Percentiles rank a stretch among this genome's conserved stretches.
phyloP scores from a whole-genome alignment of 441 rosid species.

The Iberis amara region DNA sequence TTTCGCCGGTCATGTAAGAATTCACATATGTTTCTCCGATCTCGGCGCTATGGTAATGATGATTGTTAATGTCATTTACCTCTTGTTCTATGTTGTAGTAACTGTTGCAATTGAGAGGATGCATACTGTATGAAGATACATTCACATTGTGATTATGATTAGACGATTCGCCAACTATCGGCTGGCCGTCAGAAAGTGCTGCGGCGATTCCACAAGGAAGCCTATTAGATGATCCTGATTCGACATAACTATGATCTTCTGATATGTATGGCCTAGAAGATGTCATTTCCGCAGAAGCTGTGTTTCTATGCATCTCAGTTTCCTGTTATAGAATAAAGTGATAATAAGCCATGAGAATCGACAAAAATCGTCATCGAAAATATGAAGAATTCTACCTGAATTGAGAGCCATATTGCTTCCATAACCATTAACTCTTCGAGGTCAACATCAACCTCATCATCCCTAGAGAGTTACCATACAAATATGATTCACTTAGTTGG shows the following conservation, averaged over 20 bases:
- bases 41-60: neutral
- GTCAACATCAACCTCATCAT: conserved; percentile 81
- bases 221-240: conserved; percentile 52
- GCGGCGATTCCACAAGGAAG: conserved; percentile 85
- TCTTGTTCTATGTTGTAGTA: conserved; percentile 30
- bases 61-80: conserved; percentile 23
- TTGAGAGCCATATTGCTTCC: conserved; percentile 96
- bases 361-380: neutral
- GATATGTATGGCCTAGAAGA: conserved; percentile 46
- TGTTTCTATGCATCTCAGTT: conserved; percentile 44
- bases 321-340: conserved; percentile 39
- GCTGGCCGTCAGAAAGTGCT: conserved; percentile 91
- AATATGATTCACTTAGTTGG: neutral
- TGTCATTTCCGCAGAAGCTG: conserved; percentile 34
- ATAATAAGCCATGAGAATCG: neutral
- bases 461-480: conserved; percentile 45
- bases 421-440: conserved; percentile 94
- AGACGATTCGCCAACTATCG: conserved; percentile 53
- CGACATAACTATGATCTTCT: conserved; percentile 30
- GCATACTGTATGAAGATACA: conserved; percentile 33
- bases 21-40: no score
- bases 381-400: conserved; percentile 51
- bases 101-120: conserved; percentile 26
- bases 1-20: no score
- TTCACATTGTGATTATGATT: conserved; percentile 28